Evolutionary conservation across 768 basidiomycete genomes (phyloP), one percentile per base, ranked within the genome.

Genomic region (Macrolepiota fuliginosa): DNA sequence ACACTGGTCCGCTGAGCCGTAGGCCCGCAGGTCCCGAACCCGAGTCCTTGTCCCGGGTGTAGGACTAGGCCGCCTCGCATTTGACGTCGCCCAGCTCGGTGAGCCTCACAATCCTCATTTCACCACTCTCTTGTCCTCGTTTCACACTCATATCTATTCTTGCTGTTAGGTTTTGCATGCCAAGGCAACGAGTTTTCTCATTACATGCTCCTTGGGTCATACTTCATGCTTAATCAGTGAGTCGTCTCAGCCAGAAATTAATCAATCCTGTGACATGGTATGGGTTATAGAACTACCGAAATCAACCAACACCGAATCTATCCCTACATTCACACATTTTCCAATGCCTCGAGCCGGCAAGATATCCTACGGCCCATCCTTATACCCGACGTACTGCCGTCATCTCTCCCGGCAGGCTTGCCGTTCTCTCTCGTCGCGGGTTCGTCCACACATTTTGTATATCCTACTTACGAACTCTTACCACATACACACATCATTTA

Each of bases 111-210:
- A 32, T 32, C 36, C 42, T 51, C 53, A 19, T 19, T 9, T 13
- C 22, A 12, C 10, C 13, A 49, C 5, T 54, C 32, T 40, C 53
- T 15, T 49, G 0, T 25, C 27, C 51, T 15, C 17, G 40, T 47
- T 9, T 58, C n/a, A 56, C 17, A 39, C 22, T 22, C 13, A 9
- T 54, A 3, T 50, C 13, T 11, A 55, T 54, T 37, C 40, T 11
- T 3, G 36, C 27, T n/a, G 37, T 40, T 63, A 94, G 95, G 95
- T 3, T 98, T 94, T 66, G 76, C 90, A 1, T 94, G 91, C 65
- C 95, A 96, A 73, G 95, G 91, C 22, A 97, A 97, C 70, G 96
- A 98, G 73, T 97, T 97, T 71, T 94, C 92, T 35, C 91, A 96
- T 65, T 94, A 93, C 73, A 96, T 96, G 94, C 82, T 98, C 12